Base-by-base conservation (phyloP, 1,284 basidiomycete species). In the Austroboletus novae-zelandiae region DNA sequence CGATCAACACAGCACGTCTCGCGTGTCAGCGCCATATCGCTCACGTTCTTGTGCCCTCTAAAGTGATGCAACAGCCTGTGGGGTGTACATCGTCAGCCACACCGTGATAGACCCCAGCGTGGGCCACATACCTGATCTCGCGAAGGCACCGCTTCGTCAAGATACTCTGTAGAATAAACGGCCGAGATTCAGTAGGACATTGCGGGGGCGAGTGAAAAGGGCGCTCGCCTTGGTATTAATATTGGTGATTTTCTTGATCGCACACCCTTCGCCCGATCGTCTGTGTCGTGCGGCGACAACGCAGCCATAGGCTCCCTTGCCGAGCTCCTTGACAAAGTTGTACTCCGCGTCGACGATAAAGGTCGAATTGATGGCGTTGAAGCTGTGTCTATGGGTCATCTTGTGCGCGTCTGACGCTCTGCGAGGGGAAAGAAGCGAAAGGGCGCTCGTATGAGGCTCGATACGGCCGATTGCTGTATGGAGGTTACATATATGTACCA, bases 181-280 rank as follows among this genome's bases (percentile, higher is more conserved):
- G 6, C 14, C 5, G 31, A 37, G 44, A 51, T 56, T 29, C 40
- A 50, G 20, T 5, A 25, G 6, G 5, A 50, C 7, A 45, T 51
- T 34, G 44, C 40, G 41, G 35, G 45, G 15, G 30, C 9, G 25
- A 23, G 18, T 18, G 30, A n/a, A 29, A 41, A 40, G 15, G n/a
- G 56, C 18, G 18, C 72, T 44, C 55, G 83, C 89, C 80, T 98
- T 98, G 46, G 91, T 94, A 70, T 96, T 96, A 66, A 98, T 94
- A 67, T 96, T 97, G 50, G 94, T 97, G 68, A 98, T 96, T 95
- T n/a, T 95, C 78, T 95, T 95, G 74, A 95, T 93, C 60, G 94
- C 95, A 61, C 93, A 90, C 27, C 91, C 91, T 69, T 95, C 93
- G 32, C 89, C 89, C 6, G 90, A 88, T 59, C 85, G 75, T 57